Evolutionary conservation across 2,329 filamentous ascomycete genomes (phyloP).

Genomic region (Setomelanomma holmii): DNA sequence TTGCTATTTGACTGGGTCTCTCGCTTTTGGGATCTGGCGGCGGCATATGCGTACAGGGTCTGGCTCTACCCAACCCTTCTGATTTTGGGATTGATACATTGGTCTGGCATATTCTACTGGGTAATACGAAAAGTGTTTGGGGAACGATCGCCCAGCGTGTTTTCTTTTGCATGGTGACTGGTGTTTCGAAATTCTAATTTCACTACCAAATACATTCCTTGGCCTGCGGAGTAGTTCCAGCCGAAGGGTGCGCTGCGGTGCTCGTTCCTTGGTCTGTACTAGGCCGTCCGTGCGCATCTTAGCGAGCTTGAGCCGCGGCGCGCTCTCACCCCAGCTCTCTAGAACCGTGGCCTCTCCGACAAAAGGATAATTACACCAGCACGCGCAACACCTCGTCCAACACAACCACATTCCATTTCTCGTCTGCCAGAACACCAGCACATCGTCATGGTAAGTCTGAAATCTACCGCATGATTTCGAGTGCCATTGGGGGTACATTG

Average conservation of each 20-base stretch:
- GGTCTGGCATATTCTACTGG: conserved; percentile 28
- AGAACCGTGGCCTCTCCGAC: conserved; percentile 42
- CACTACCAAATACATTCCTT: too few relatives aligned
- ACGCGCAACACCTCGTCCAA: conserved; percentile 15
- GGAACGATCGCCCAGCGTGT: too few relatives aligned
- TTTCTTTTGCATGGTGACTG: too few relatives aligned
- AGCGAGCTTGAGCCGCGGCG: conserved; percentile 27
- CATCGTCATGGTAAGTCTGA: conserved; percentile 28
- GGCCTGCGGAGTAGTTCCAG: neutral
- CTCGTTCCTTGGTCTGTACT: conserved; percentile 16
- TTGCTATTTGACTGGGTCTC: conserved; percentile 19
- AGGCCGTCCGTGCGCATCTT: conserved; percentile 12
- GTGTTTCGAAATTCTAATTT: too few relatives aligned
- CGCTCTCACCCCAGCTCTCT: conserved; percentile 32
- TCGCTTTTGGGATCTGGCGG: conserved; percentile 23
- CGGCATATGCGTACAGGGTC: conserved; percentile 21
- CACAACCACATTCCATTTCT: conserved; percentile 6
- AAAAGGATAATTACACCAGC: conserved; percentile 20
- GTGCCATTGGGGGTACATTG: too few relatives aligned
- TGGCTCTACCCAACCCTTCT: conserved; percentile 24
- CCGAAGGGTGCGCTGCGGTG: conserved; percentile 1
- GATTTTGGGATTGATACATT: conserved; percentile 29
- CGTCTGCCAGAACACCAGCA: conserved; percentile 6
- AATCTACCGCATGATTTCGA: neutral
- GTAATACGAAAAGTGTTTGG: conserved; percentile 41